Evolutionary conservation across 345 rosid genomes (phyloP).

Genomic region (Linum lewisii): DNA sequence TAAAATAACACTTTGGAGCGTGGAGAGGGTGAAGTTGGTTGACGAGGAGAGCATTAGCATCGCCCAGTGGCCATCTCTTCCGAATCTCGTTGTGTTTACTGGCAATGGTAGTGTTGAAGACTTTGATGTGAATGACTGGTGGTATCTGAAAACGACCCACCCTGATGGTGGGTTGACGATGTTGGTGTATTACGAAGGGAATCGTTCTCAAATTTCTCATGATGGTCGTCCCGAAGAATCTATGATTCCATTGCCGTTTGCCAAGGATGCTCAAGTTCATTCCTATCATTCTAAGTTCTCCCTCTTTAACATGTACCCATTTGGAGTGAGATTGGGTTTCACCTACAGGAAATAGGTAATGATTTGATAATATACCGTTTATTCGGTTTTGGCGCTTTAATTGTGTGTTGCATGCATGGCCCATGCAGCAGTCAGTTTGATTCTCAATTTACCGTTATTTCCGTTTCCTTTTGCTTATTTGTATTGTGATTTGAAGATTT

Average conservation of each 20-base stretch:
- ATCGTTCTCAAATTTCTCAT: not conserved
- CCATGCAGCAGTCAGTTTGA: too few relatives aligned
- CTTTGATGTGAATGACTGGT: not conserved
- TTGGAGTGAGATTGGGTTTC: not conserved
- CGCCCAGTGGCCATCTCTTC: not conserved
- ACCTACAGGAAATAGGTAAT: too few relatives aligned
- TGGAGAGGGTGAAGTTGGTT: not conserved
- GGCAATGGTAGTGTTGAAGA: not conserved
- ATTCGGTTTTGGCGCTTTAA: too few relatives aligned
- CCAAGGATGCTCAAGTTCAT: not conserved
- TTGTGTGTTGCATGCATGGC: too few relatives aligned
- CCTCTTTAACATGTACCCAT: not conserved
- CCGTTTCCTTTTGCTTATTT: too few relatives aligned
- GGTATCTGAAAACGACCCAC: not conserved
- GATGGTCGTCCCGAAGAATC: too few relatives aligned
- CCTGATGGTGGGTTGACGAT: not conserved
- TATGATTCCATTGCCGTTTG: not conserved
- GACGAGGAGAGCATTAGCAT: not conserved
- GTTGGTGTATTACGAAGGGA: not conserved
- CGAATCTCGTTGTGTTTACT: not conserved
- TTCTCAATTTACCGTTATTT: too few relatives aligned
- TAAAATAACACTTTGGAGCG: too few relatives aligned
- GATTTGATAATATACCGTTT: too few relatives aligned
- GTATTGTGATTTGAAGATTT: too few relatives aligned
- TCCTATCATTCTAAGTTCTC: too few relatives aligned